Conservation (phyloP, 2,329 filamentous ascomycete genomes). For the Epichloe gansuensis region DNA sequence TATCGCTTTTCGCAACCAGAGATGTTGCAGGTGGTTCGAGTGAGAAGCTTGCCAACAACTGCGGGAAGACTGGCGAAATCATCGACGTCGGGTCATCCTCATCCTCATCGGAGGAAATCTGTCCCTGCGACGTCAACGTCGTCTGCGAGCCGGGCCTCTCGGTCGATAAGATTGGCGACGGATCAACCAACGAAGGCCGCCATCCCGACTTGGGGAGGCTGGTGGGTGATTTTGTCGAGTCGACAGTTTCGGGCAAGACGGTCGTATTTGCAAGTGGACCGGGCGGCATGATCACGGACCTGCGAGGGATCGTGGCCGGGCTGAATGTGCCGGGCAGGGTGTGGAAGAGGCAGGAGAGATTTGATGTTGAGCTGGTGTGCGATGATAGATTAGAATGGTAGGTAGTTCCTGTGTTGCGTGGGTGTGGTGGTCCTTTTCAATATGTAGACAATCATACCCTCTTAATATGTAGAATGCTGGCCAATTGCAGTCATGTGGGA, state of each 20-base stretch:
- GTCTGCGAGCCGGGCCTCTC: constrained; percentile 11
- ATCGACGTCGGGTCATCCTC: constrained; percentile 9
- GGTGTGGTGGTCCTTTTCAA: background rate
- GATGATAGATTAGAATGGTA: constrained; percentile 48
- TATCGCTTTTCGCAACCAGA: constrained; percentile 49
- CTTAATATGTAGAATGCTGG: background rate
- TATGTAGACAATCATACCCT: background rate
- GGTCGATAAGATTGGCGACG: constrained; percentile 18
- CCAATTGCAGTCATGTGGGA: no score
- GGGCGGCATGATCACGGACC: constrained; percentile 44
- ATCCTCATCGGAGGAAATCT: constrained; percentile 14
- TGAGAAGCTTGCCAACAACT: constrained; percentile 10
- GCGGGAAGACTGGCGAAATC: constrained; percentile 8
- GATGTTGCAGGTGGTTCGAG: constrained; percentile 19
- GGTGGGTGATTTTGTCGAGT: constrained; percentile 35
- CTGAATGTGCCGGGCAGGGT: constrained; percentile 41
- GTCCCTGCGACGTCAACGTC: constrained; percentile 13
- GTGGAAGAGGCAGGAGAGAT: constrained; percentile 44
- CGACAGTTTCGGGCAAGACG: constrained; percentile 35
- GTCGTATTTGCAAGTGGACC: constrained; percentile 50
- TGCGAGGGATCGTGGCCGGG: constrained; percentile 40
- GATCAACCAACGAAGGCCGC: constrained; percentile 17
- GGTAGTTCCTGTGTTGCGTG: background rate
- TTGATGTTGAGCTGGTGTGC: constrained; percentile 43
- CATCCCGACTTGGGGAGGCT: constrained; percentile 35